phyloP scores from a whole-genome alignment of 2,329 filamentous ascomycete species.

The Dichotomopilus funicola region DNA sequence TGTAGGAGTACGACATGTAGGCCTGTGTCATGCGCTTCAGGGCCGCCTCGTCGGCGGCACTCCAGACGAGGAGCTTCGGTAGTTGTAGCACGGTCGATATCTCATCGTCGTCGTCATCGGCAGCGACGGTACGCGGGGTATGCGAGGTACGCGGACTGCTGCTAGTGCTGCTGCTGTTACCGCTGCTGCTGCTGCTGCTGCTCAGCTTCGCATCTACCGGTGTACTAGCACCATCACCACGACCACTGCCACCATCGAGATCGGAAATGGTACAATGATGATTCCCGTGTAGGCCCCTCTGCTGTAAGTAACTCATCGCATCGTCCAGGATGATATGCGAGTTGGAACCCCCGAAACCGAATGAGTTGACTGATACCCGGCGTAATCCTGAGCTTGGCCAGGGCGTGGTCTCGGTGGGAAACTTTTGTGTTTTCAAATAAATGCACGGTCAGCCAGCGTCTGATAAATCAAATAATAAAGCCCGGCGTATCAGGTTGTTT shows the following conservation, averaged over 20 bases:
- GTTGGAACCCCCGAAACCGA: constrained; percentile 7
- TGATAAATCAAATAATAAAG: too few species aligned
- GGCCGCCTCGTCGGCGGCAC: neutral
- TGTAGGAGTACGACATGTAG: neutral
- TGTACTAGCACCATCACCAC: too few species aligned
- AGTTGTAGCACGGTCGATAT: neutral
- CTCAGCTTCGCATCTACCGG: neutral
- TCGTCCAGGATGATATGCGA: constrained; percentile 6
- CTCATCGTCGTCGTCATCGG: too few species aligned
- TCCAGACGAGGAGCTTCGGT: neutral
- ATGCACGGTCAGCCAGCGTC: neutral
- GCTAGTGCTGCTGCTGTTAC: neutral
- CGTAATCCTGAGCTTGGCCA: constrained; percentile 11
- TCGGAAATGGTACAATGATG: neutral
- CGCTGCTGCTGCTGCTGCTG: neutral
- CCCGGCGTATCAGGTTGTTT: too few species aligned
- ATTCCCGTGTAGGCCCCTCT: neutral
- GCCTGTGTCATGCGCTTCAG: neutral
- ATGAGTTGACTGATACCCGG: constrained; percentile 6
- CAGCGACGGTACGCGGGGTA: too few species aligned
- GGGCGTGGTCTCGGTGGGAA: neutral
- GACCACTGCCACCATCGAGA: neutral
- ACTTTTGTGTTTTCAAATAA: neutral
- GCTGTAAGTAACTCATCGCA: neutral
- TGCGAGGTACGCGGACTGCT: too few species aligned